Conservation (phyloP, 2,329 filamentous ascomycete species). For the Fusarium brevicatenulatum region DNA sequence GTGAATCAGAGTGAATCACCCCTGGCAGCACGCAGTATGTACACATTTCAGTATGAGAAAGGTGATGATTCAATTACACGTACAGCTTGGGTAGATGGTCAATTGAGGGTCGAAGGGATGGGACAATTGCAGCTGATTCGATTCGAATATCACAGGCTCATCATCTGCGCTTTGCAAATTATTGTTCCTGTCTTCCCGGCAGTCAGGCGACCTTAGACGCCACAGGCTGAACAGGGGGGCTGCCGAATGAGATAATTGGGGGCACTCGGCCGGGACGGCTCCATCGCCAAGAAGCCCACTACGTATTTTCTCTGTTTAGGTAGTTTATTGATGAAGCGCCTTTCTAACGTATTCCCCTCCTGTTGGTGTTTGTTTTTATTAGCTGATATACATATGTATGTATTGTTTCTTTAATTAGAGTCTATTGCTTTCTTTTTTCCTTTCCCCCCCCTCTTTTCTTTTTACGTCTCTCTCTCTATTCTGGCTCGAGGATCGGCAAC, state of each 20-base stretch:
- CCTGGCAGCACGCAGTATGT: slow-evolving; percentile 1
- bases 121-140: background rate
- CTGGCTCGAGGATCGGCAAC: background rate
- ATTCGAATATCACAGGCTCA: background rate
- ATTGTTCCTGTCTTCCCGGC: slow-evolving; percentile 15
- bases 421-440: background rate
- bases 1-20: slow-evolving; percentile 1
- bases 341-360: slow-evolving; percentile 1
- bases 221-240: slow-evolving; percentile 23
- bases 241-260: slow-evolving; percentile 31
- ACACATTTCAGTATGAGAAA: background rate
- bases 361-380: background rate
- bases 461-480: background rate
- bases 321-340: background rate
- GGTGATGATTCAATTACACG: background rate
- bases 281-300: slow-evolving; percentile 28
- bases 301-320: slow-evolving; percentile 5
- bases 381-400: background rate
- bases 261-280: slow-evolving; percentile 17
- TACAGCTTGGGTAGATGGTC: background rate
- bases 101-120: background rate
- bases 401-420: background rate
- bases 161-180: background rate
- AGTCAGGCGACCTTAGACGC: slow-evolving; percentile 36
- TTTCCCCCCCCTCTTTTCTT: background rate